Evolutionary conservation across 1,139 yeast genomes (phyloP).

Genomic region (Yamadazyma epiphylla): DNA sequence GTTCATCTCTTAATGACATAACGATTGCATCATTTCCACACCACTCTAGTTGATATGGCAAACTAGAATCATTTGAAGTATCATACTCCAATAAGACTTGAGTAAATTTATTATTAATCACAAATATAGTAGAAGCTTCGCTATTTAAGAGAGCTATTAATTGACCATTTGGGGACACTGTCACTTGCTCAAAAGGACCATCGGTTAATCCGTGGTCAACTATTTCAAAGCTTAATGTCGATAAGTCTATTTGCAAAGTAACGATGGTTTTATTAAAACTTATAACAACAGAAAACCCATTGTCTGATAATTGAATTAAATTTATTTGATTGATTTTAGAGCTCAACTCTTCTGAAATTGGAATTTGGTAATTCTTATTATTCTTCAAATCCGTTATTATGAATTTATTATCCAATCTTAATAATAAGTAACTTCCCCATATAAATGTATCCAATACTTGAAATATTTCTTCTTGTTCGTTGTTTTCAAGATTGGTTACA

Average conservation of each 20-base stretch:
- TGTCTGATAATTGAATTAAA: conserved; percentile 7
- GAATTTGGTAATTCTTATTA: conserved; percentile 23
- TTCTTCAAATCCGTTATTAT: conserved; percentile 24
- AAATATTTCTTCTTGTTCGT: conserved; percentile 27
- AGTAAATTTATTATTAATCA: conserved; percentile 50
- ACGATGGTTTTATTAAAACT: conserved; percentile 28
- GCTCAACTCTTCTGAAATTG: conserved; percentile 18
- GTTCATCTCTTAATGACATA: conserved; percentile 55
- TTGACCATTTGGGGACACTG: conserved; percentile 59
- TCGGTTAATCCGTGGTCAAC: conserved; percentile 42
- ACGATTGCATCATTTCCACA: conserved; percentile 84
- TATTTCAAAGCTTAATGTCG: conserved; percentile 19
- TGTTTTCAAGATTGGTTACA: conserved; percentile 33
- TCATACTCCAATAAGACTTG: conserved; percentile 52
- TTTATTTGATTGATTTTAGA: conserved; percentile 15
- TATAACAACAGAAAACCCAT: conserved; percentile 19
- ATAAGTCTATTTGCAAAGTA: conserved; percentile 24
- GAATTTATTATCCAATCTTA: conserved; percentile 25
- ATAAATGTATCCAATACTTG: conserved; percentile 19
- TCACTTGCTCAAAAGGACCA: conserved; percentile 55
- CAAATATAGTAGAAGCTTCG: conserved; percentile 42
- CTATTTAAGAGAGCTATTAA: conserved; percentile 55
- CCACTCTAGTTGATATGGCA: conserved; percentile 60
- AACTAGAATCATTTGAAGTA: conserved; percentile 29
- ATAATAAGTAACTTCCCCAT: conserved; percentile 28